phyloP scores from a whole-genome alignment of 2,329 filamentous ascomycete species.

The Blastomyces parvus region DNA sequence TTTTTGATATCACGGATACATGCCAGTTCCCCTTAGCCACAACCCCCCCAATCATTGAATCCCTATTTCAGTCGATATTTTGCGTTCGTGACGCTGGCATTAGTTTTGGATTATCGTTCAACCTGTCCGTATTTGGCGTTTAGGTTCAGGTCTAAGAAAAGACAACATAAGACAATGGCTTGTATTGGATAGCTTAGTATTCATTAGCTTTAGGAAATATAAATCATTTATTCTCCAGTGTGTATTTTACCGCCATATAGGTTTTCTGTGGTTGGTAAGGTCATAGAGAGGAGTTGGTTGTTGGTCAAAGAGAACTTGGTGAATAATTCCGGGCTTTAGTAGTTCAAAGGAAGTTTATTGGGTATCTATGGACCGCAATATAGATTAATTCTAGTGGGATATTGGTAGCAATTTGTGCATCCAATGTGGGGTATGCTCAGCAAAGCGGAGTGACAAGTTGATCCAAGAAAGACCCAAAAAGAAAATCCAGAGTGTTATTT shows the following conservation, averaged over 20 bases:
- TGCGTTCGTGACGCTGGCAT: neutral
- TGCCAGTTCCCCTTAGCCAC: neutral
- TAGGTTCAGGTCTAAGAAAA: neutral
- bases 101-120: neutral
- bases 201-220: slow-evolving; percentile 15
- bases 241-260: neutral
- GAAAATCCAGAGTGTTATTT: neutral
- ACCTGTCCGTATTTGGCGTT: neutral
- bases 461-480: neutral
- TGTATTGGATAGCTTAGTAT: neutral
- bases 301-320: neutral
- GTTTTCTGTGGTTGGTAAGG: neutral
- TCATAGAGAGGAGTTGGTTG: neutral
- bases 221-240: neutral
- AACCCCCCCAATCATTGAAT: neutral
- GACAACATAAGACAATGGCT: too few relatives aligned
- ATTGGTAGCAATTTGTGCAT: neutral
- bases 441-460: neutral
- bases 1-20: neutral
- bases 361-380: neutral
- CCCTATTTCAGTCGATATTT: neutral
- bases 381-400: neutral
- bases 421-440: neutral
- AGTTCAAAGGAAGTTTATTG: neutral
- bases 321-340: neutral